Evolutionary conservation across 768 basidiomycete genomes (phyloP).

Genomic region (Leccinum disarticulatum): DNA sequence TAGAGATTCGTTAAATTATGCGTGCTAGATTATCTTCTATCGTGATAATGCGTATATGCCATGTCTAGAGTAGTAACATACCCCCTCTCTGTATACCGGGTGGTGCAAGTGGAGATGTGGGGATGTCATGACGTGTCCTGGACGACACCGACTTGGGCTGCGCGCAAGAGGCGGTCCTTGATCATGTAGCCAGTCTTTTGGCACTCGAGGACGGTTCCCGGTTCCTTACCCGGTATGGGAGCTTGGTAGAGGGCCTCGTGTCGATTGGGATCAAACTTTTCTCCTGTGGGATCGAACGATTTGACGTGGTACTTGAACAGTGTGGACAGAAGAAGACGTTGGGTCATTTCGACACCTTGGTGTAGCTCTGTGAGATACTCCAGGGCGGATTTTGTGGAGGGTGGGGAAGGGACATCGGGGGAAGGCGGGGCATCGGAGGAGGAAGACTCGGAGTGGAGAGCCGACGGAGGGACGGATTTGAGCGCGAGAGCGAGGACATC

Average conservation of each 20-base stretch:
- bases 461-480: constrained; percentile 67
- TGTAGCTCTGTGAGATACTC: constrained; percentile 70
- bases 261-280: constrained; percentile 90
- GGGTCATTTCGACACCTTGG: constrained; percentile 88
- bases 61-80: constrained; percentile 30
- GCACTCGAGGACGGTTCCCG: constrained; percentile 88
- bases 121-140: constrained; percentile 53
- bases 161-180: constrained; percentile 89
- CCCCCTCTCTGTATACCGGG: constrained; percentile 4
- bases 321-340: constrained; percentile 84
- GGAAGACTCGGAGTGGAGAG: constrained; percentile 34
- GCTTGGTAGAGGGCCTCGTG: constrained; percentile 97
- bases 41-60: constrained; percentile 27
- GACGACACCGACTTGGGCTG: constrained; percentile 95
- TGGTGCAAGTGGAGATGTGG: neutral
- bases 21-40: constrained; percentile 38
- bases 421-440: neutral
- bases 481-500: constrained; percentile 87
- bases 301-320: constrained; percentile 91
- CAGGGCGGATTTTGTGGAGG: constrained; percentile 51
- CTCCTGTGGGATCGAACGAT: constrained; percentile 88
- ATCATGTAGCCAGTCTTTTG: constrained; percentile 92
- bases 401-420: constrained; percentile 32
- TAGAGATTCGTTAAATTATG: constrained; percentile 80
- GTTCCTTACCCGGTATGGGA: constrained; percentile 84